Evolutionary conservation across 441 rosid genomes (phyloP), one percentile per base, ranked within the genome.

Genomic region (Gossypium lobatum): DNA sequence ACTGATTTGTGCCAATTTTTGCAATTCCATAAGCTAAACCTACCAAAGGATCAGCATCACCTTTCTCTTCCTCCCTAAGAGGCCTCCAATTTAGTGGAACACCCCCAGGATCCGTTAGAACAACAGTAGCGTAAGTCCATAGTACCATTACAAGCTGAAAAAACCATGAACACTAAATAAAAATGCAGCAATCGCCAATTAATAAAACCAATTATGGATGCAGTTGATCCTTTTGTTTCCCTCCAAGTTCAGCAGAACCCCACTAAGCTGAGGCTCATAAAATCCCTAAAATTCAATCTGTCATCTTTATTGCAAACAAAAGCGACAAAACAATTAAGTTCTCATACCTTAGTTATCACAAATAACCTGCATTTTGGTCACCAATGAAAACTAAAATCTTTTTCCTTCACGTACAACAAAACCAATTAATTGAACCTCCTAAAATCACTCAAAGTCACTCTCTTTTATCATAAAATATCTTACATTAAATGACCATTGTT

Each of bases 111-210:
- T 93, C 93, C 14, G 95, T 86, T 63, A 85, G 60, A 46, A 89
- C 87, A 70, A 89, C 90, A 20, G 93, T 60, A 80, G 87, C 89
- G 80, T 93, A 93, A 81, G 95, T 87, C 98, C 96, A 91, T 13
- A 91, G 63, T 34, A 91, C 81, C 92, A 93, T 89, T 73, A 52
- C 85, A 82, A 91, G 77, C 98, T 93, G 74, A 85, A 82, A 25
- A 71, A 66, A 70, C 0, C 37, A 77, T 3, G 46, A n/a, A 14
- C 54, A 10, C 4, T 16, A 1, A 16, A 26, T 52, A 53, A 53
- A 70, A 70, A 16, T 54, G n/a, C 48, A 53, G n/a, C 25, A 26
- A 10, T 53, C 6, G 21, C 57, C 18, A 48, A 17, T 9, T 45
- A 67, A 10, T 2, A 54, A 8, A 70, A 26, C 46, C 6, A 52